Evolutionary conservation across 305 asterid species (phyloP), one percentile per base, ranked within the genome.

Genomic region (Solanum hybrid): DNA sequence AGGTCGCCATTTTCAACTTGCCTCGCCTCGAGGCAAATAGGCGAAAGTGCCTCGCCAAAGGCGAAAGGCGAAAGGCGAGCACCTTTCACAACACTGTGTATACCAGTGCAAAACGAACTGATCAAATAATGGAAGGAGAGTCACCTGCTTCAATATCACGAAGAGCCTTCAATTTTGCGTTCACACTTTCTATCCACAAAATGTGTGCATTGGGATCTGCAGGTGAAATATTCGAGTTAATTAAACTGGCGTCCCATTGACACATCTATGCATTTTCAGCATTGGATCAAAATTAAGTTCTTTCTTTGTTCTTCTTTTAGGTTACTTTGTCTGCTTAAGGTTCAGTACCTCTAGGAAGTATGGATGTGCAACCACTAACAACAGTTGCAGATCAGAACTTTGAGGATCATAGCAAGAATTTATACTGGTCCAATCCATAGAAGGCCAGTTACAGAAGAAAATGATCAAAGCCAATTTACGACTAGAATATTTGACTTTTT

Each of bases 201-300:
- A 97, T 94, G 91, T 97, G 97, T 51, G 92, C 95, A 92, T 97
- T 97, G 74, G 99, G 99, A 91, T 97, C 99, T 97, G 96, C 90
- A 87, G 74, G 26, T 29, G 36, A 84, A 92, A 86, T 86, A 29
- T 80, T 37, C 57, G 89, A 79, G 69, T 88, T 37, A 80, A 33
- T 22, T 40, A 67, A 42, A 82, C 37, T 82, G 37, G 28, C 20
- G 71, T 82, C 57, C 71, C 87, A 5, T 42, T 42, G 67, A n/a
- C 87, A 82, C 87, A 82, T 82, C 24, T 40, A 33, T 40, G 28
- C 28, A 82, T 26, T 24, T 20, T 20, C 31, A 42, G 87, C 87
- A 28, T 82, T 8, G 87, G 71, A 82, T 46, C 71, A 82, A 26
- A 82, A 16, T 29, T 24, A 16, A 82, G 13, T 28, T 28, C 37